Base-by-base conservation (phyloP, 148 eudicot genomes). In the Vaccinium corymbosum region DNA sequence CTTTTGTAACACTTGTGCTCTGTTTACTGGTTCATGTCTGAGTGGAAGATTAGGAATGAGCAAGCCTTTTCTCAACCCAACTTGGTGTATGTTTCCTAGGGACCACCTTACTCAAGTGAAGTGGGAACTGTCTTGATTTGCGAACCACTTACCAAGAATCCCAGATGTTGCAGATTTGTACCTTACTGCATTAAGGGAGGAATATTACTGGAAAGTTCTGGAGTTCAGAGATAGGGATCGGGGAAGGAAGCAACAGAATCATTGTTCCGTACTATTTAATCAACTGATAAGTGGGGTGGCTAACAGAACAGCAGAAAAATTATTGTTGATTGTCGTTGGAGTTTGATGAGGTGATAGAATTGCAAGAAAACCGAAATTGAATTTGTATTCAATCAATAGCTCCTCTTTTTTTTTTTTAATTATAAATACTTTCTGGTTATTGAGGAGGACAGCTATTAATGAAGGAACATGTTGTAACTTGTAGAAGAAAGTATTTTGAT, bases 161-260 rank as follows among this genome's bases (percentile, higher is more conserved):
- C 64, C n/a, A 17, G 78, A 25, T 64, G 70, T n/a, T 64, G 64
- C 64, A 64, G 70, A n/a, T n/a, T 51, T 51, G 29, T 51, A 50
- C 56, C 17, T 8, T 35, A 56, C 14, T 78, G 22, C 4, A 6
- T 53, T 56, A 49, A 35, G 66, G 49, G 7, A 57, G 50, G 81
- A 51, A 51, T 19, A 25, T 51, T n/a, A 77, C 27, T 48, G 38
- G 35, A 76, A 49, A 55, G 51, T 11, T 80, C 50, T 57, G 7
- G 72, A 80, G 32, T 80, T 61, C 49, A 51, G 32, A 80, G 10
- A 80, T 61, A 19, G 25, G 35, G 55, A 80, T 22, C 11, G 32
- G 25, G 73, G 52, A 38, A 80, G 81, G 62, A 53, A 78, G 49
- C 22, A 53, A 53, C 64, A 25, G 62, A 78, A 78, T 52, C 82